A percentile compares a stretch with the other conserved stretches of the same genome.
phyloP scores from a whole-genome alignment of 306 rosid species.

The Pueraria montana region DNA sequence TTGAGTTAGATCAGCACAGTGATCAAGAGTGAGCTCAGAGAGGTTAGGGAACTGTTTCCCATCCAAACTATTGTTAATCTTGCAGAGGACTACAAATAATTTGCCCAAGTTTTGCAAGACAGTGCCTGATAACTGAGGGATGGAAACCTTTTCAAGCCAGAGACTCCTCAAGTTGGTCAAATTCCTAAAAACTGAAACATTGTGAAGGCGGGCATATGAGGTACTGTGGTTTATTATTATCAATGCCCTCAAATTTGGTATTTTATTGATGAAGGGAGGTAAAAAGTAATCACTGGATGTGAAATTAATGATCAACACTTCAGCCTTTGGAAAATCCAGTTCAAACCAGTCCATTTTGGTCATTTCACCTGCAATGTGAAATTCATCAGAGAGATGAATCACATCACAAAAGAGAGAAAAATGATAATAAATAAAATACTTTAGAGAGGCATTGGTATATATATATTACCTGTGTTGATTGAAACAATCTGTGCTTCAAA shows the following conservation, averaged over 20 bases:
- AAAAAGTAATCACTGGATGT: constrained; percentile 71
- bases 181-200: constrained; percentile 60
- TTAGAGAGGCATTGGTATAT: constrained; percentile 3
- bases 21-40: constrained; percentile 79
- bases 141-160: constrained; percentile 88
- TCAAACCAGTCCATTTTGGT: constrained; percentile 77
- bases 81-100: constrained; percentile 75
- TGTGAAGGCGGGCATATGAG: constrained; percentile 63
- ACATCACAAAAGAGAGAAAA: constrained; percentile 10
- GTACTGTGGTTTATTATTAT: constrained; percentile 69
- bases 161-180: constrained; percentile 71
- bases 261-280: constrained; percentile 77
- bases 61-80: constrained; percentile 62
- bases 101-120: constrained; percentile 62
- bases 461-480: constrained; percentile 77
- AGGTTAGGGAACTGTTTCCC: constrained; percentile 69
- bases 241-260: constrained; percentile 86
- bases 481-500: constrained; percentile 84
- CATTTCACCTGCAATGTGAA: constrained; percentile 80
- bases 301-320: constrained; percentile 86
- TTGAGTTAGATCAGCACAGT: constrained; percentile 72
- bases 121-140: constrained; percentile 60
- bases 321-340: constrained; percentile 80
- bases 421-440: not conserved
- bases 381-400: constrained; percentile 41